Conservation (phyloP, 2,329 filamentous ascomycete species). For the Clonostachys chloroleuca region DNA sequence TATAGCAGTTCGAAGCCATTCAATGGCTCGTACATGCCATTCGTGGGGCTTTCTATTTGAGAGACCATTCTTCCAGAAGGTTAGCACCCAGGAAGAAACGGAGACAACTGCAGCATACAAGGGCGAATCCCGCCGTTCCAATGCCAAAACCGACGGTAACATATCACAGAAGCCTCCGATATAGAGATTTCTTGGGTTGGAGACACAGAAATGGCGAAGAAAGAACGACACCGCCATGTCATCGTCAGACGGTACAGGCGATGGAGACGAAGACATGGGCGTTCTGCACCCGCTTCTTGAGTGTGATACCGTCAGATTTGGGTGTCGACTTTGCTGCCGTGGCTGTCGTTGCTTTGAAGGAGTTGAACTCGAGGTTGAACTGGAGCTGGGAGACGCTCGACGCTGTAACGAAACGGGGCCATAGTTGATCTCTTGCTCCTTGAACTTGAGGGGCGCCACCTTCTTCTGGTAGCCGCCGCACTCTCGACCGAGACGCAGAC, state of each 20-base stretch:
- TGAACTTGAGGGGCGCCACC: slow-evolving; percentile 5
- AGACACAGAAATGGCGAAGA: slow-evolving; percentile 1
- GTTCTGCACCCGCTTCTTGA: background rate
- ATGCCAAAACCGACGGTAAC: slow-evolving; percentile 4
- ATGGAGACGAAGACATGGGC: background rate
- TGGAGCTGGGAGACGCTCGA: background rate
- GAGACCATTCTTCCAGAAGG: background rate
- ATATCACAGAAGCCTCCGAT: slow-evolving; percentile 6
- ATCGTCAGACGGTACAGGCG: background rate
- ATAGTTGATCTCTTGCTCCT: background rate
- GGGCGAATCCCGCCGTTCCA: slow-evolving; percentile 6
- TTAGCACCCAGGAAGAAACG: slow-evolving; percentile 7
- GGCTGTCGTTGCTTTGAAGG: no score
- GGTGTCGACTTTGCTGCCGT: no score
- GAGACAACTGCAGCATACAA: slow-evolving; percentile 7
- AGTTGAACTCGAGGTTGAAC: no score
- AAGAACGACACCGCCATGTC: slow-evolving; percentile 6
- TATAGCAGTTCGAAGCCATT: slow-evolving; percentile 6
- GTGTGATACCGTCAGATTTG: no score
- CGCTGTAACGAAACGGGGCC: no score
- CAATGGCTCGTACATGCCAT: slow-evolving; percentile 4
- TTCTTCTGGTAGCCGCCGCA: background rate
- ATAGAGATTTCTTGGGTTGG: no score
- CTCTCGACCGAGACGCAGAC: background rate
- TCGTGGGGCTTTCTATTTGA: no score